phyloP scores from a whole-genome alignment of 1,139 yeast species.

The Sporopachydermia cereana region DNA sequence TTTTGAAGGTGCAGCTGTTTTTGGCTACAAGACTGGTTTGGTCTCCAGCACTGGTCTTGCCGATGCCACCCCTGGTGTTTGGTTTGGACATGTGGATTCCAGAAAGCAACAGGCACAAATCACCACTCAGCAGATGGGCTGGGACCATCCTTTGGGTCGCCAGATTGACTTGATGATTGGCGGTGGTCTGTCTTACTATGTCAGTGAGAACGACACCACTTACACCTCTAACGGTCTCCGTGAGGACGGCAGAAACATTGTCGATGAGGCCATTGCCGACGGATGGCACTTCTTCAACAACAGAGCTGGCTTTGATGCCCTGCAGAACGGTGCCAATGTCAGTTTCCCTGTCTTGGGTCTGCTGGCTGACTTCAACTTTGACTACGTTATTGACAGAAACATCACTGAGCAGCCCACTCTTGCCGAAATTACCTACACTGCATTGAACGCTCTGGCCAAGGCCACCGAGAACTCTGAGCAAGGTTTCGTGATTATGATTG shows the following conservation, averaged over 20 bases:
- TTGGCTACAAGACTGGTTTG: constrained; percentile 69
- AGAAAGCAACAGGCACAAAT: constrained; percentile 72
- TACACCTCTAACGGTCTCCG: constrained; percentile 50
- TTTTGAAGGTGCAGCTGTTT: no score
- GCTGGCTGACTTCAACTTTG: constrained; percentile 61
- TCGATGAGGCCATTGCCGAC: constrained; percentile 40
- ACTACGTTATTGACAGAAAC: constrained; percentile 68
- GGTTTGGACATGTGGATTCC: constrained; percentile 61
- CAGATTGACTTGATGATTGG: constrained; percentile 77
- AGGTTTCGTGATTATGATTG: constrained; percentile 73
- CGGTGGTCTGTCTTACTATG: constrained; percentile 77
- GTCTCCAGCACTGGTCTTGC: constrained; percentile 80
- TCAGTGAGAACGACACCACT: no score
- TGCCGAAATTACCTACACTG: constrained; percentile 61
- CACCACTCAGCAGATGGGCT: constrained; percentile 77
- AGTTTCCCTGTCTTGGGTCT: constrained; percentile 61
- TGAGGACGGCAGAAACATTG: constrained; percentile 48
- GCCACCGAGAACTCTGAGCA: constrained; percentile 59
- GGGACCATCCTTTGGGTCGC: constrained; percentile 49
- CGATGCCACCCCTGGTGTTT: constrained; percentile 87
- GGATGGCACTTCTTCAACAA: constrained; percentile 63
- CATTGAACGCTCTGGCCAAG: constrained; percentile 48
- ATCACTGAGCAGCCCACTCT: constrained; percentile 51
- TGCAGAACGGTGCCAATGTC: constrained; percentile 46
- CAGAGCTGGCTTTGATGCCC: constrained; percentile 41